phyloP scores from a whole-genome alignment of 345 rosid genomes.

The Turritis glabra region DNA sequence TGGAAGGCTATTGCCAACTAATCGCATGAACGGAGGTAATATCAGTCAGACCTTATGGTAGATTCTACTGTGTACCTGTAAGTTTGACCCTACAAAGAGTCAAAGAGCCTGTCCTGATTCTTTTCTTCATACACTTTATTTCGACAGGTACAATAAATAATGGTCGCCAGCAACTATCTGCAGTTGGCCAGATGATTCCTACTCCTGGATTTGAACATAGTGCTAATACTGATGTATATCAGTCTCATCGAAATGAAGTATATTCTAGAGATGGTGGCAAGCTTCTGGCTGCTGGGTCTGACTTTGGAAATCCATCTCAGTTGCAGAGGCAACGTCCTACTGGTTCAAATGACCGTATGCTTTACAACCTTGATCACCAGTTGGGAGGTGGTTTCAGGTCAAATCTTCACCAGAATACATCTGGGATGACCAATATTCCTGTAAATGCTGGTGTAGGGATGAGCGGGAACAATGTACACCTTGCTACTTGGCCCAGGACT shows the following conservation, averaged over 20 bases:
- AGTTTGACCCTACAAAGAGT: conserved; percentile 22
- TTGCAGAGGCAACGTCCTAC: conserved; percentile 56
- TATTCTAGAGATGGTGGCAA: conserved; percentile 57
- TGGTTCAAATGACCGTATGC: conserved; percentile 68
- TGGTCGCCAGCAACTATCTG: conserved; percentile 67
- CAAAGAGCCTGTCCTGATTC: conserved; percentile 2
- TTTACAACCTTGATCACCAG: conserved; percentile 67
- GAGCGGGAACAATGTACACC: conserved; percentile 54
- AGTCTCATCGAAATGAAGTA: conserved; percentile 59
- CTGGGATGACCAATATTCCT: conserved; percentile 66
- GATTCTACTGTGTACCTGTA: not conserved
- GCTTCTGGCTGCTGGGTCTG: conserved; percentile 65
- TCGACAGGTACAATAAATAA: conserved; percentile 61
- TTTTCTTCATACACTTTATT: conserved; percentile 4
- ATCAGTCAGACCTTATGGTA: conserved; percentile 55
- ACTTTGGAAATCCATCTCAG: conserved; percentile 56
- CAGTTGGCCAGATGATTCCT: conserved; percentile 88
- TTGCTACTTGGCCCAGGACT: conserved; percentile 30
- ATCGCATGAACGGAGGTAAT: conserved; percentile 56
- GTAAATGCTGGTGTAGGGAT: conserved; percentile 63
- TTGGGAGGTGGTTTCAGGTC: conserved; percentile 67
- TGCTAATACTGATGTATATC: conserved; percentile 45
- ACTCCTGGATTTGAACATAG: conserved; percentile 70
- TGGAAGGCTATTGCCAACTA: conserved; percentile 57
- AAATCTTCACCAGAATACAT: conserved; percentile 65